Conservation (phyloP, 2,329 filamentous ascomycete genomes). For the Cytospora piceicola region DNA sequence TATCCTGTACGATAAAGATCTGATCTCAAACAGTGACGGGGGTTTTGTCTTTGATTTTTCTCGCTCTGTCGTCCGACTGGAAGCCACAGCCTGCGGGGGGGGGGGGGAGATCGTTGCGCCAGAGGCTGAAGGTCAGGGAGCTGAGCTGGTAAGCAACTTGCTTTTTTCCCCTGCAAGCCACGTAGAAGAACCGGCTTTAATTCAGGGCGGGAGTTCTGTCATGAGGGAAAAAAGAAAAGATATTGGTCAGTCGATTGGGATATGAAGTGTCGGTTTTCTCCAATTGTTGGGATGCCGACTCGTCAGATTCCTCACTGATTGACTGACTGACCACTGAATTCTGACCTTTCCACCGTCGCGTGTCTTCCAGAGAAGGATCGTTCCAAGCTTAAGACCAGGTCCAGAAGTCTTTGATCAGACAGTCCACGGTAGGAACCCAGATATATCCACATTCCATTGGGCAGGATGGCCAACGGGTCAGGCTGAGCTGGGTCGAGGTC, state of each 20-base stretch:
- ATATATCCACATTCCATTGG: conserved; percentile 24
- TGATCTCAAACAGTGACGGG: conserved; percentile 26
- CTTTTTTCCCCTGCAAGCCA: conserved; percentile 24
- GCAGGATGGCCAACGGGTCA: conserved; percentile 16
- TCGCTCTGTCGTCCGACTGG: conserved; percentile 22
- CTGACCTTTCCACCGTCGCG: conserved; percentile 9
- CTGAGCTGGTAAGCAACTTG: conserved; percentile 23
- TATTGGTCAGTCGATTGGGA: conserved; percentile 11
- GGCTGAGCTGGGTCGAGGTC: conserved; percentile 25
- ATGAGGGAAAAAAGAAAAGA: not conserved
- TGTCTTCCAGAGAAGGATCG: conserved; percentile 21
- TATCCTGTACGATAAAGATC: conserved; percentile 20
- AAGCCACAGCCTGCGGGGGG: conserved; percentile 19
- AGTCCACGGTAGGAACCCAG: conserved; percentile 22
- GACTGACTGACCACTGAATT: conserved; percentile 7
- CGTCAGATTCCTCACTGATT: conserved; percentile 14
- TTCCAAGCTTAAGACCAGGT: conserved; percentile 26
- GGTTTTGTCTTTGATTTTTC: conserved; percentile 27
- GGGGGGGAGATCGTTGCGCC: conserved; percentile 12
- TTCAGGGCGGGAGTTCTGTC: conserved; percentile 10
- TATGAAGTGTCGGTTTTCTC: conserved; percentile 10
- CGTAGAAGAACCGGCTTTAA: conserved; percentile 15
- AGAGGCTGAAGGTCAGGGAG: conserved; percentile 24
- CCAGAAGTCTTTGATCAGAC: conserved; percentile 25
- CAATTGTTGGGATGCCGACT: conserved; percentile 9